Base-by-base conservation (phyloP, 208 protist species). In the Crithidia expoeki region DNA sequence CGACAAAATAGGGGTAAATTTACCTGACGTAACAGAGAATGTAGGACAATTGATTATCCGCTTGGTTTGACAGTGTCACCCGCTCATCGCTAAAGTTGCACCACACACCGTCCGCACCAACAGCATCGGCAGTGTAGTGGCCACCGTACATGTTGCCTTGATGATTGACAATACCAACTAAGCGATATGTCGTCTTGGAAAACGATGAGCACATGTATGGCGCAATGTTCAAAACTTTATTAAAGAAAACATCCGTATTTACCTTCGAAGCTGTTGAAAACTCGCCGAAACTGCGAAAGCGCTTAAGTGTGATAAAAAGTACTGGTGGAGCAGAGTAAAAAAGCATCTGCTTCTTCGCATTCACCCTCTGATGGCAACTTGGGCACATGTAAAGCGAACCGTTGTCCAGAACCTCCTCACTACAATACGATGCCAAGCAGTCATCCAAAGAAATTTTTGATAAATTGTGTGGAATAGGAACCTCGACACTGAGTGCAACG, bases 161-260 rank as follows among this genome's bases (percentile, higher is more conserved):
- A 56, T 98, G 95, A 73, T 98, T 96, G 9, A 95, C 83, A 55
- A 98, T 79, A 2, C 80, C 92, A 16, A 92, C 81, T n/a, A 97
- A 72, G 21, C 76, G 58, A 61, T 96, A 98, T 40, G 81, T 64
- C 0, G 83, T 84, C 28, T 87, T 81, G 6, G 68, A 71, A 36
- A 75, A 76, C 2, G 40, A 53, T 10, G 70, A 82, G 73, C 76
- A 86, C 69, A 93, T 82, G 68, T 80, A 97, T n/a, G 84, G 76
- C 2, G 76, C 33, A 38, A 98, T 49, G 55, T 94, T 73, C 28
- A 98, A 60, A 14, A 74, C 40, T 32, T 81, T 76, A 33, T 88
- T 84, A 63, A 97, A 97, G 47, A 76, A 63, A 7, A 98, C 85
- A 19, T 68, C 65, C 1, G 58, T 42, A 47, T 66, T 83, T 6